These are phyloP conservation scores for Carex sylvatica DNA, from an alignment of 202 grass and related monocot genomes.

Conservation along the genomic window DNA sequence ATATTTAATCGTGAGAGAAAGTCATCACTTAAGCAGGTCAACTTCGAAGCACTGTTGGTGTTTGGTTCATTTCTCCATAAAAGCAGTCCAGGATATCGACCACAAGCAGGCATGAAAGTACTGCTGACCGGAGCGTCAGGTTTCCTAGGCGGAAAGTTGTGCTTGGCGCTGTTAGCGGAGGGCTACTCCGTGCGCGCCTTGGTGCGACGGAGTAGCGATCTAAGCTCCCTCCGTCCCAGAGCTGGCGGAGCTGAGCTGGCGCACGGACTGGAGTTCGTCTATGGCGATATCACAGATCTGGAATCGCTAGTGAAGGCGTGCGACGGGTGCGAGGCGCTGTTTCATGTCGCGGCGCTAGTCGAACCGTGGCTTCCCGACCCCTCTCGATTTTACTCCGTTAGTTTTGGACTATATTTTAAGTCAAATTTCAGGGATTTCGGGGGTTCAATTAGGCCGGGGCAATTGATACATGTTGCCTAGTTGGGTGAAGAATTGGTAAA, in stretches of 20 bases:
- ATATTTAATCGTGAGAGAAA: too few relatives aligned
- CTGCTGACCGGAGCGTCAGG: conserved; percentile 75
- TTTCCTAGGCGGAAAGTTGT: conserved; percentile 64
- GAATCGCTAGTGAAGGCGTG: conserved; percentile 60
- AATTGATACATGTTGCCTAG: background rate
- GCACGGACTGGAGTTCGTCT: conserved; percentile 43
- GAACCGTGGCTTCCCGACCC: conserved; percentile 87
- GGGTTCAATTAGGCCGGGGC: background rate
- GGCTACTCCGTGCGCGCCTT: conserved; percentile 70
- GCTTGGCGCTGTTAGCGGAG: conserved; percentile 47
- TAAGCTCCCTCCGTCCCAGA: conserved; percentile 29
- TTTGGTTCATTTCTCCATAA: background rate
- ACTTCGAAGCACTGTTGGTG: background rate
- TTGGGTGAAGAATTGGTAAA: background rate
- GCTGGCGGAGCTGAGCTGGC: background rate
- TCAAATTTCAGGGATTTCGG: background rate
- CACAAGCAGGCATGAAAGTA: conserved; percentile 42
- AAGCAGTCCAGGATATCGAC: background rate
- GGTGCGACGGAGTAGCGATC: conserved; percentile 56
- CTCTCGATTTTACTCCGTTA: conserved; percentile 55
- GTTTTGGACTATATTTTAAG: background rate
- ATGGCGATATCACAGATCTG: conserved; percentile 76
- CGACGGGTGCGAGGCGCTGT: conserved; percentile 53
- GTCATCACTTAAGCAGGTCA: too few relatives aligned
- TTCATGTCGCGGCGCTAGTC: conserved; percentile 72